Evolutionary conservation across 1,284 basidiomycete species (phyloP), one percentile per base, ranked within the genome.

Genomic region (Malassezia furfur): DNA sequence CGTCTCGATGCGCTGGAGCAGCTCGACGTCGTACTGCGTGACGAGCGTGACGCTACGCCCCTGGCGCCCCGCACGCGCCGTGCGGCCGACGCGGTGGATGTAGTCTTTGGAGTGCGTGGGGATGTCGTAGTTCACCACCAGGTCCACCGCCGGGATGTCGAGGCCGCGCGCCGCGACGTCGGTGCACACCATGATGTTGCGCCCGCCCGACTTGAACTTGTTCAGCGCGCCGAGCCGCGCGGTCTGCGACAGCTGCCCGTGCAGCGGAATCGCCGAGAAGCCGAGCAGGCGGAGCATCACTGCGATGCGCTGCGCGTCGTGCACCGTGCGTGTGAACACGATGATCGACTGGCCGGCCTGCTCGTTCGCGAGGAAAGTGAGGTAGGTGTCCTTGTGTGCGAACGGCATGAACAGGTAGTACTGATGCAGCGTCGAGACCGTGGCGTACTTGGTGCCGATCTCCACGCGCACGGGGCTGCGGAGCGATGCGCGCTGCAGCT

Each of bases 51-150:
- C 87, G 1, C 88, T 86, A 77, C 96, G 96, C 39, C 94, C 94
- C 1, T 88, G 84, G 39, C 94, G 83, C 14, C 94, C 94, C 0
- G 94, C 94, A 74, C 94, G 85, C 2, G 94, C 94, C 31, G 94
- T 98, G 61, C 94, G 84, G 34, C 94, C 94, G 17, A 99, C 94
- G 54, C 94, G 84, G 75, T 99, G 94, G 54, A 99, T 96, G 76
- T 98, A 99, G 76, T 98, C 94, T 79, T 98, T 98, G 28, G 91
- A 96, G 76, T 98, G 89, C 6, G 90, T 89, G 1, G 94, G 94
- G 60, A 96, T 87, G 76, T 98, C 93, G 75, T 89, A 99, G 77
- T 99, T 98, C 77, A 99, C 88, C 50, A 99, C 93, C 37, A 91
- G 79, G 72, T 99, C 94, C 25, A 98, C 94, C 15, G 87, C 84